phyloP scores from a whole-genome alignment of 2,329 filamentous ascomycete genomes.

The Cryphonectria parasitica region DNA sequence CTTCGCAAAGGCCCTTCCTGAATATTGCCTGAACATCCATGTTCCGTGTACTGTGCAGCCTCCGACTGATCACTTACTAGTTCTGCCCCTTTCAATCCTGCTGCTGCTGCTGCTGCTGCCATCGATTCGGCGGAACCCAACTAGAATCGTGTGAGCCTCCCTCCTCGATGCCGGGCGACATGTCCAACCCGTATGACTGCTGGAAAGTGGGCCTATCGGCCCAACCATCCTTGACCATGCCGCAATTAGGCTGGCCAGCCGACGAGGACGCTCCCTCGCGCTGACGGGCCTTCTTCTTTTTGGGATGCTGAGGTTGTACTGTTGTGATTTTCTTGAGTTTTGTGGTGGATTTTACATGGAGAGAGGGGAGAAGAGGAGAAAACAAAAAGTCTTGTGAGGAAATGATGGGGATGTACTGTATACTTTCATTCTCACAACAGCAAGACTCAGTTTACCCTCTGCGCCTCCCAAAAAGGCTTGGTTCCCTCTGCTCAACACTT shows the following conservation, averaged over 20 bases:
- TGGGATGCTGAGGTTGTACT: neutral
- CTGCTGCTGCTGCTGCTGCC: neutral
- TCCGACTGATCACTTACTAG: neutral
- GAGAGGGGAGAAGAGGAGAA: neutral
- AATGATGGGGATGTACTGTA: too few species aligned
- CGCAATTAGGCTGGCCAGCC: conserved; percentile 6
- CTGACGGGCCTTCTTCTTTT: too few species aligned
- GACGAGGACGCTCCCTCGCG: neutral
- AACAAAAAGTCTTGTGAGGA: neutral
- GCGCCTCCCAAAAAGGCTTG: neutral
- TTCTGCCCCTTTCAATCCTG: neutral
- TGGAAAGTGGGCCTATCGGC: conserved; percentile 9
- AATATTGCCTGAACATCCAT: neutral
- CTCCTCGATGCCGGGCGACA: conserved; percentile 16
- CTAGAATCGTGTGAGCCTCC: conserved; percentile 19
- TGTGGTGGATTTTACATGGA: neutral
- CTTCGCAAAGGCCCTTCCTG: neutral
- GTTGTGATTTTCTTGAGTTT: neutral
- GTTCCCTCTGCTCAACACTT: neutral
- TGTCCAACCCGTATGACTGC: conserved; percentile 14
- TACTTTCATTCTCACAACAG: neutral
- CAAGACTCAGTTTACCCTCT: neutral
- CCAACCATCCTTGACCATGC: conserved; percentile 15
- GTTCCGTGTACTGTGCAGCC: neutral
- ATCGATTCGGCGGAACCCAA: conserved; percentile 9